A percentile compares a stretch with the other conserved stretches of the same genome.
Conservation (phyloP, 306 rosid species). For the Prunus padus region DNA sequence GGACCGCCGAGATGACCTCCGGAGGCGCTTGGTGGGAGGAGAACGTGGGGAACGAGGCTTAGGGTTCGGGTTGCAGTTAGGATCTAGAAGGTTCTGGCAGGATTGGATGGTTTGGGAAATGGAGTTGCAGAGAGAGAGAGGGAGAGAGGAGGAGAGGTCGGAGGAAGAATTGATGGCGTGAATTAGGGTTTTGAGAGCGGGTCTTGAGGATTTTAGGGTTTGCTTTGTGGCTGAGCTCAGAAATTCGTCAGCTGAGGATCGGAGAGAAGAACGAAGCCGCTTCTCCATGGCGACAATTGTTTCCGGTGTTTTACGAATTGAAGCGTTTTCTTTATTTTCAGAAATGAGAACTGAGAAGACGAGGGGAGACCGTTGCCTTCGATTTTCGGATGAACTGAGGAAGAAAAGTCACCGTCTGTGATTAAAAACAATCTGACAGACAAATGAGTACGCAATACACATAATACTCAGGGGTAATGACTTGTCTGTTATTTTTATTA, state of each 20-base stretch:
- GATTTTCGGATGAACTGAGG: neutral
- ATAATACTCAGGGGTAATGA: neutral
- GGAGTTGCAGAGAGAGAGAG: conserved; percentile 49
- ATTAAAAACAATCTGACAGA: neutral
- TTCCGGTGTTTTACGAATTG: neutral
- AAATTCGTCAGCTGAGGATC: conserved; percentile 64
- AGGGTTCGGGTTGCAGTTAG: conserved; percentile 15
- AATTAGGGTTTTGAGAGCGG: conserved; percentile 67
- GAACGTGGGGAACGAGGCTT: conserved; percentile 43
- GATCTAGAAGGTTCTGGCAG: conserved; percentile 35
- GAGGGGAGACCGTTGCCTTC: neutral
- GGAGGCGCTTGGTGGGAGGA: conserved; percentile 64
- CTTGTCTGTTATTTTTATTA: neutral
- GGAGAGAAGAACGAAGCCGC: conserved; percentile 68
- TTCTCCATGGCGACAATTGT: conserved; percentile 48
- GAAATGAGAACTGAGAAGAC: neutral
- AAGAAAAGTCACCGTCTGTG: neutral
- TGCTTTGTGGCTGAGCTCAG: conserved; percentile 44
- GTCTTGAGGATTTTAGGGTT: conserved; percentile 59
- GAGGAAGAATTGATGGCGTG: conserved; percentile 59
- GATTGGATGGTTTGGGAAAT: conserved; percentile 46
- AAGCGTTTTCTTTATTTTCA: neutral
- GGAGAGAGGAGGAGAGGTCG: conserved; percentile 54
- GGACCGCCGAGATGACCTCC: conserved; percentile 60
- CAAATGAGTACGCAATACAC: neutral